Evolutionary conservation across 2,329 filamentous ascomycete species (phyloP).

Genomic region (Claviceps arundinis): DNA sequence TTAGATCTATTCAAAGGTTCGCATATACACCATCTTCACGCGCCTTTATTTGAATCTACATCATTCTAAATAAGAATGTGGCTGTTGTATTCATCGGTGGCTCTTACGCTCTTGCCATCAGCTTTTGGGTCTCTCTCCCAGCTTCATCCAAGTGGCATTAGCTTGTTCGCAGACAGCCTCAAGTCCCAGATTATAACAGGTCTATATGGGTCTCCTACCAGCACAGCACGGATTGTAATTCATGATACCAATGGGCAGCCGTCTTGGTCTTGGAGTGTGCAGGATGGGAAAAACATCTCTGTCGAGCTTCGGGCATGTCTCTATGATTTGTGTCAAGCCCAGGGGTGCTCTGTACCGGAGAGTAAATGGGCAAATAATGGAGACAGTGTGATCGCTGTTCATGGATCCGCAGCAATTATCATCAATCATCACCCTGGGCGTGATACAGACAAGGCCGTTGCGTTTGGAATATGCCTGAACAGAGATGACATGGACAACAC

Average conservation of each 20-base stretch:
- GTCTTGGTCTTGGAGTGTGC: conserved; percentile 2
- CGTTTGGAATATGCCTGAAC: conserved; percentile 1
- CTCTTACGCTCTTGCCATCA: not conserved
- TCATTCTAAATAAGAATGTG: too few relatives aligned
- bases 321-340: not conserved
- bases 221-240: not conserved
- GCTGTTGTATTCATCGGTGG: not conserved
- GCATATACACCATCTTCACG: too few relatives aligned
- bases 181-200: not conserved
- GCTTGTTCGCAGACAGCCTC: not conserved
- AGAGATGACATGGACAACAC: not conserved
- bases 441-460: not conserved
- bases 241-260: not conserved
- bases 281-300: not conserved
- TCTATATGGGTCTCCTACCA: not conserved
- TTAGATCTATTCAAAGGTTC: too few relatives aligned
- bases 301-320: not conserved
- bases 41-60: too few relatives aligned
- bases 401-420: not conserved
- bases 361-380: conserved; percentile 1
- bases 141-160: too few relatives aligned
- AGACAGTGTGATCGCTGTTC: not conserved
- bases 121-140: not conserved
- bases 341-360: not conserved
- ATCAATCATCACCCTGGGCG: conserved; percentile 2